These are phyloP conservation scores for Anethum foeniculum DNA, from an alignment of 140 eudicot genomes.

Conservation along the genomic window DNA sequence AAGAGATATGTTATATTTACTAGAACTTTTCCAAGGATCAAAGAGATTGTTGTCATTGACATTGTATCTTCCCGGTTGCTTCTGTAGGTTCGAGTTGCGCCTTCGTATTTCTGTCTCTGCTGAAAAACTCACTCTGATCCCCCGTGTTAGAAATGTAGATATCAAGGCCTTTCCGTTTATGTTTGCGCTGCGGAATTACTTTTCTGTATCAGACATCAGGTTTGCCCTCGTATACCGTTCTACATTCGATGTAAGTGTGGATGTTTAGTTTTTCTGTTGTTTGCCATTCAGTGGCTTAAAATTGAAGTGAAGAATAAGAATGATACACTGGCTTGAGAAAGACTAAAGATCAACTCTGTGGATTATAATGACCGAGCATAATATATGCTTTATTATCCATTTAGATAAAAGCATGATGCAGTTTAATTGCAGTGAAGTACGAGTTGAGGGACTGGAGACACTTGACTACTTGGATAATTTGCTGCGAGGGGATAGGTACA, in stretches of 20 bases:
- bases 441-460: constrained; percentile 96
- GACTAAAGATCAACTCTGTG: not conserved
- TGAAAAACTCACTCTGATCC: constrained; percentile 70
- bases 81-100: constrained; percentile 77
- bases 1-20: not conserved
- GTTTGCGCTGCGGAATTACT: constrained; percentile 72
- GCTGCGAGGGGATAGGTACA: constrained; percentile 51
- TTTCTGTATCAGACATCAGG: constrained; percentile 96
- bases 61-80: not conserved
- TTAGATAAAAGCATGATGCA: constrained; percentile 22
- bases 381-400: constrained; percentile 23
- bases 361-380: constrained; percentile 3
- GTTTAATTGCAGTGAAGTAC: constrained; percentile 81
- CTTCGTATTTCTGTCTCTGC: constrained; percentile 54
- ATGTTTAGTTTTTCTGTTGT: not conserved
- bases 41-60: not conserved
- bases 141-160: constrained; percentile 86
- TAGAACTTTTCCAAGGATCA: not conserved
- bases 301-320: not conserved
- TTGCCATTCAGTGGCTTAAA: not conserved
- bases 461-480: constrained; percentile 82
- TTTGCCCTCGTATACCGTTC: constrained; percentile 29
- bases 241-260: not conserved
- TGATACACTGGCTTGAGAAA: not conserved
- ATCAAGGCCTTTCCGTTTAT: constrained; percentile 72